These are phyloP conservation scores for Durusdinium trenchii DNA, from an alignment of 73 alveolate genomes.

Conservation along the genomic window DNA sequence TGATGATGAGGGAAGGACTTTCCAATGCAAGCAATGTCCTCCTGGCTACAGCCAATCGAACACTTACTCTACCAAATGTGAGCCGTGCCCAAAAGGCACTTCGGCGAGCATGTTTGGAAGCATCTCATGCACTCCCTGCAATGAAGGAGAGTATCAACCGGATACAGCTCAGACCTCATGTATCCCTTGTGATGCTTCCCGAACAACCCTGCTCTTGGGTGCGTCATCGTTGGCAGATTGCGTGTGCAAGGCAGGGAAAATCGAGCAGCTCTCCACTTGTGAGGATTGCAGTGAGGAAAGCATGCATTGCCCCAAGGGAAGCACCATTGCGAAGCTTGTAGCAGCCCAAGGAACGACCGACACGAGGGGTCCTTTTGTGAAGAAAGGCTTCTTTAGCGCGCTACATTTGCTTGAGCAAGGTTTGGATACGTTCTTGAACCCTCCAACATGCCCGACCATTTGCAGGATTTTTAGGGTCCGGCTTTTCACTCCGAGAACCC, in stretches of 20 bases:
- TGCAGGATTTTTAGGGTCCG: too few species aligned
- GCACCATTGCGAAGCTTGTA: neutral
- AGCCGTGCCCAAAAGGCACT: slow-evolving; percentile 2
- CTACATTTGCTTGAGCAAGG: too few species aligned
- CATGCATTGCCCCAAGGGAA: neutral
- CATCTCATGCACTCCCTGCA: neutral
- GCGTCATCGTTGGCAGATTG: neutral
- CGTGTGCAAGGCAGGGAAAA: neutral
- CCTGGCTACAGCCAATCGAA: slow-evolving; percentile 22
- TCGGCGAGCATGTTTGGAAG: neutral
- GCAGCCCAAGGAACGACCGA: too few species aligned
- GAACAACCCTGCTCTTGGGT: neutral
- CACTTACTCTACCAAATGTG: neutral
- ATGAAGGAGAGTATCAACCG: neutral
- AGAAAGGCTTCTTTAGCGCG: too few species aligned
- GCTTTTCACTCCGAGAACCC: too few species aligned
- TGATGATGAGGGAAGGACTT: slow-evolving; percentile 4
- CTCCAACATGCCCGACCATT: too few species aligned
- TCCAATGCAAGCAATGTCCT: slow-evolving; percentile 6
- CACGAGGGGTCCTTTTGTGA: neutral
- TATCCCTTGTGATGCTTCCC: neutral
- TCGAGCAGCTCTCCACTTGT: neutral
- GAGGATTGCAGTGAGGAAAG: neutral
- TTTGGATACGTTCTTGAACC: too few species aligned
- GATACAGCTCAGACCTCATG: neutral